Evolutionary conservation across 2,329 filamentous ascomycete genomes (phyloP).

Genomic region (Periconia sp.): DNA sequence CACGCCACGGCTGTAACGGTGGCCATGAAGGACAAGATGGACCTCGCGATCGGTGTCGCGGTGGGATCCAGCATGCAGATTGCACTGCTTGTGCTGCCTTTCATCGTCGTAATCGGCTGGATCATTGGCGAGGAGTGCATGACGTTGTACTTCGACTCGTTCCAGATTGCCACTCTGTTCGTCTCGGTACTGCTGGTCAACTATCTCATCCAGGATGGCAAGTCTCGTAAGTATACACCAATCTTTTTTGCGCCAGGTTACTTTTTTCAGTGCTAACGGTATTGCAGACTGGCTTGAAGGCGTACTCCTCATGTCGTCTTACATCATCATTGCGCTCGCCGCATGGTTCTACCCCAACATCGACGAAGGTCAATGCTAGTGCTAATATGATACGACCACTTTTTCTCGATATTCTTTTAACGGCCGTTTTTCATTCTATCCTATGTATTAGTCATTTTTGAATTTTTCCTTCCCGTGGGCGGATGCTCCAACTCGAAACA

Average conservation of each 20-base stretch:
- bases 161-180: constrained; percentile 73
- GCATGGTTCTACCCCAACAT: constrained; percentile 54
- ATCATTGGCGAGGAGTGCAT: constrained; percentile 60
- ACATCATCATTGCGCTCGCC: constrained; percentile 63
- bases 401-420: too few species aligned
- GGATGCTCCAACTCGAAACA: too few species aligned
- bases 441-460: too few species aligned
- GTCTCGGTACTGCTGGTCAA: constrained; percentile 60
- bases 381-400: too few species aligned
- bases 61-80: constrained; percentile 69
- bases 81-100: constrained; percentile 62
- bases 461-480: too few species aligned
- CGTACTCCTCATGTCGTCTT: constrained; percentile 60
- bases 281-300: constrained; percentile 60
- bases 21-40: constrained; percentile 68
- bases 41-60: constrained; percentile 66
- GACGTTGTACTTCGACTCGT: constrained; percentile 83
- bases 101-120: constrained; percentile 65
- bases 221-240: constrained; percentile 44
- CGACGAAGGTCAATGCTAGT: constrained; percentile 10
- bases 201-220: constrained; percentile 64
- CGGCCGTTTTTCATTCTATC: too few species aligned
- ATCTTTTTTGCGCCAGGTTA: neutral
- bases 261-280: neutral
- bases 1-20: constrained; percentile 66